phyloP scores from a whole-genome alignment of 2,329 filamentous ascomycete species.

The Botrytis fabae region DNA sequence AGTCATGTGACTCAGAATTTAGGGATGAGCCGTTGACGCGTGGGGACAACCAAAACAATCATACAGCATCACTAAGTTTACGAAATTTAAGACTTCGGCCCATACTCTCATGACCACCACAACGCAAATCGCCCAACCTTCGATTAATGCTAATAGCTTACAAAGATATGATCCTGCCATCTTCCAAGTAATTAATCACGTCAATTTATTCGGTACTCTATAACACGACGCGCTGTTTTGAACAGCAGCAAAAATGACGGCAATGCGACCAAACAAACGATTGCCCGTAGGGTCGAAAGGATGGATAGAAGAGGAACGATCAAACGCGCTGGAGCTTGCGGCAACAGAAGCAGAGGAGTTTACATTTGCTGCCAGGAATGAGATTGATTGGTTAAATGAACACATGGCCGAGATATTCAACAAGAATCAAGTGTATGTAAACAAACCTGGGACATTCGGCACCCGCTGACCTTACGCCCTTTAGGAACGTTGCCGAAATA shows the following conservation, averaged over 20 bases:
- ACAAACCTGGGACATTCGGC: slow-evolving; percentile 27
- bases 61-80: slow-evolving; percentile 28
- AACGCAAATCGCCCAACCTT: slow-evolving; percentile 11
- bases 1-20: background rate
- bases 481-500: slow-evolving; percentile 86
- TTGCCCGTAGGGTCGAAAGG: slow-evolving; percentile 74
- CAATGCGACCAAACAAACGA: slow-evolving; percentile 48
- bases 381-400: slow-evolving; percentile 97
- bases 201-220: slow-evolving; percentile 19
- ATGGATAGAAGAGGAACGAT: slow-evolving; percentile 85
- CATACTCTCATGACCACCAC: slow-evolving; percentile 27
- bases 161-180: slow-evolving; percentile 35
- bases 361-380: slow-evolving; percentile 85
- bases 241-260: slow-evolving; percentile 37
- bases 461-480: slow-evolving; percentile 25
- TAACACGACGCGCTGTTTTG: slow-evolving; percentile 39
- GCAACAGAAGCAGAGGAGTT: slow-evolving; percentile 90
- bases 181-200: slow-evolving; percentile 14
- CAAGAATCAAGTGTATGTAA: slow-evolving; percentile 77
- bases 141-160: slow-evolving; percentile 21
- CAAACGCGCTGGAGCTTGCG: slow-evolving; percentile 72
- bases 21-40: slow-evolving; percentile 13
- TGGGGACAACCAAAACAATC: slow-evolving; percentile 26
- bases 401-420: slow-evolving; percentile 96
- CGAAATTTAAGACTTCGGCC: slow-evolving; percentile 21